Evolutionary conservation across 148 eudicot genomes (phyloP).

Genomic region (Rhododendron williamsianum): DNA sequence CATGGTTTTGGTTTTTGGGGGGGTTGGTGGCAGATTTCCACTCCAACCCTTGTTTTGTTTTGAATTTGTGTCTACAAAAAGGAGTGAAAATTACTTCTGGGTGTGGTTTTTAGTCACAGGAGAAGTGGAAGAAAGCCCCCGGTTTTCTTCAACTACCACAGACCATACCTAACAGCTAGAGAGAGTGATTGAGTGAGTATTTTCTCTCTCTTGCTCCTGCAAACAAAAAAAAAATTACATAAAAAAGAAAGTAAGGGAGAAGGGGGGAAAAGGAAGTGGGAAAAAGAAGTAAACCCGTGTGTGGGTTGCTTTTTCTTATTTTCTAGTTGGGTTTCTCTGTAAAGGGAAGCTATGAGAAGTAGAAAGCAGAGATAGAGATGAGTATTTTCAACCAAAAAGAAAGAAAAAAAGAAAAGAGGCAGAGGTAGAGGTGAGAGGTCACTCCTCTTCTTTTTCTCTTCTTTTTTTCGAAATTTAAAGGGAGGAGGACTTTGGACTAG

Average conservation of each 20-base stretch:
- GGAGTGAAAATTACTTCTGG: background rate
- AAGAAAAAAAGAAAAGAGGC: too few relatives aligned
- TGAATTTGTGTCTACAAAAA: background rate
- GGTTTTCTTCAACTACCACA: constrained; percentile 18
- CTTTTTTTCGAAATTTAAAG: background rate
- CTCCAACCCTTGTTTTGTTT: constrained; percentile 12
- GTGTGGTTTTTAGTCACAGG: background rate
- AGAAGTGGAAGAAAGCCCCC: background rate
- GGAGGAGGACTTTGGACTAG: background rate
- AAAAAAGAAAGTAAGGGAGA: background rate
- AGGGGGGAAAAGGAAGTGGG: background rate
- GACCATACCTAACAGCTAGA: constrained; percentile 22
- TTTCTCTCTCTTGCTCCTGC: constrained; percentile 24
- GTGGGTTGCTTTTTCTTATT: background rate
- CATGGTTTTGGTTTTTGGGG: constrained; percentile 25
- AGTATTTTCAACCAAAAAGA: too few relatives aligned
- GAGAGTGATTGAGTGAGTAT: constrained; percentile 4
- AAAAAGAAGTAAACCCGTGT: background rate
- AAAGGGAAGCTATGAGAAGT: background rate
- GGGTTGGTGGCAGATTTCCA: constrained; percentile 15
- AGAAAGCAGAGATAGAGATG: background rate
- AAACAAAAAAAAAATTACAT: constrained; percentile 16
- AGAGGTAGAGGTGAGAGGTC: background rate
- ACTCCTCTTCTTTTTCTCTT: background rate
- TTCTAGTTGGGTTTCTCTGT: background rate